Evolutionary conservation across 805 yeast species (phyloP).

Genomic region (Kluyveromyces wickerhamii): DNA sequence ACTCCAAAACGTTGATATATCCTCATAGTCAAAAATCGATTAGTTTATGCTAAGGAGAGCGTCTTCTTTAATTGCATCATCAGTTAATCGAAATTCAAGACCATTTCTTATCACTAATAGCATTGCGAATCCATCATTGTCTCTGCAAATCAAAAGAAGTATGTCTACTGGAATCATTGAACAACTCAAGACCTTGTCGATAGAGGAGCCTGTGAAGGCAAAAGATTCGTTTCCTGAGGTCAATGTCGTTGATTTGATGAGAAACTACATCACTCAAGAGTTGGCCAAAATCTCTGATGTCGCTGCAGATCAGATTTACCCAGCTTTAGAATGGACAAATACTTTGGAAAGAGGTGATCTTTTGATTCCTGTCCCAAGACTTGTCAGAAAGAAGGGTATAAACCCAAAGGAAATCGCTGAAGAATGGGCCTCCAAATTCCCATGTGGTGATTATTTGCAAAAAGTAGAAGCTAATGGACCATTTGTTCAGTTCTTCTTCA

Average conservation of each 20-base stretch:
- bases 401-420: constrained; percentile 67
- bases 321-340: constrained; percentile 81
- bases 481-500: constrained; percentile 82
- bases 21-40: too few species aligned
- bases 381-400: constrained; percentile 65
- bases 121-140: constrained; percentile 6
- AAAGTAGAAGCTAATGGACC: constrained; percentile 81
- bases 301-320: constrained; percentile 58
- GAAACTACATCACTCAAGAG: constrained; percentile 82
- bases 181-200: constrained; percentile 29
- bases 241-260: constrained; percentile 80
- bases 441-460: constrained; percentile 58
- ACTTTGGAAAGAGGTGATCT: constrained; percentile 89
- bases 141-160: constrained; percentile 6
- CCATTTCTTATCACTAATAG: constrained; percentile 4
- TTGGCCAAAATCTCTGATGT: constrained; percentile 68
- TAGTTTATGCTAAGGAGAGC: constrained; percentile 4
- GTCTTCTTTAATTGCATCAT: constrained; percentile 1
- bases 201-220: constrained; percentile 35
- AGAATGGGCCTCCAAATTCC: constrained; percentile 74
- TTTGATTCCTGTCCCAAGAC: constrained; percentile 85
- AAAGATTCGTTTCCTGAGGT: constrained; percentile 65
- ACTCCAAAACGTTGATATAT: too few species aligned
- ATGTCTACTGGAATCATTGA: constrained; percentile 25
- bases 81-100: neutral